Base-by-base conservation (phyloP, 1,284 basidiomycete genomes). In the Heliocybe sulcata region DNA sequence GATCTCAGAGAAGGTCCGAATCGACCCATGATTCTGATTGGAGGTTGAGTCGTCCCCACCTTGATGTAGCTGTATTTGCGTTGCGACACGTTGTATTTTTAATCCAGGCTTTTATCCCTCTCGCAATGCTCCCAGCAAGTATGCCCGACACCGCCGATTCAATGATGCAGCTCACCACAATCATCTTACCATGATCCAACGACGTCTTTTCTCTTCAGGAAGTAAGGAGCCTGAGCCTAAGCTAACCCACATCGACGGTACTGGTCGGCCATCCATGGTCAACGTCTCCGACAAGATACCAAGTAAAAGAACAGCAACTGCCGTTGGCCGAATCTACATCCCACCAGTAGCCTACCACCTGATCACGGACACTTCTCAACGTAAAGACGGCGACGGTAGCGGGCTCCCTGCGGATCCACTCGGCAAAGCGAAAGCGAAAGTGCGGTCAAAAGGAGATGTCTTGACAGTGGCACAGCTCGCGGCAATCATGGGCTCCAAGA, bases 11-110 rank as follows among this genome's bases (percentile, higher is more conserved):
- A 49, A 26, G 47, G 47, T 4, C 47, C 81, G 51, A 92, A 92
- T 72, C 77, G 90, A 56, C 88, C 90, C 14, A 94, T 94, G 91
- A 94, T 94, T 60, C 75, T 92, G 58, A 95, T 94, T 70, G 93
- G 92, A 72, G 87, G 87, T 85, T 90, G 78, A 87, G 79, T 82
- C 23, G n/a, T 69, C 71, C 62, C 63, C 61, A 62, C 59, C 53
- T 48, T 47, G 58, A 56, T 55, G 58, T 57, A n/a, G 20, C 47
- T 22, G 23, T 66, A 63, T 62, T 22, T 29, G 27, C n/a, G 25
- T 49, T 49, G 47, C 6, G 27, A 49, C 47, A 25, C 47, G 23
- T 49, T 49, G 27, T 49, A 25, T 49, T 29, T 25, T 29, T 49
- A 12, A 25, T 49, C n/a, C 23, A 49, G 47, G 47, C 11, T 6